Conservation (phyloP, 257 asterid genomes). For the Nicotiana knightiana region DNA sequence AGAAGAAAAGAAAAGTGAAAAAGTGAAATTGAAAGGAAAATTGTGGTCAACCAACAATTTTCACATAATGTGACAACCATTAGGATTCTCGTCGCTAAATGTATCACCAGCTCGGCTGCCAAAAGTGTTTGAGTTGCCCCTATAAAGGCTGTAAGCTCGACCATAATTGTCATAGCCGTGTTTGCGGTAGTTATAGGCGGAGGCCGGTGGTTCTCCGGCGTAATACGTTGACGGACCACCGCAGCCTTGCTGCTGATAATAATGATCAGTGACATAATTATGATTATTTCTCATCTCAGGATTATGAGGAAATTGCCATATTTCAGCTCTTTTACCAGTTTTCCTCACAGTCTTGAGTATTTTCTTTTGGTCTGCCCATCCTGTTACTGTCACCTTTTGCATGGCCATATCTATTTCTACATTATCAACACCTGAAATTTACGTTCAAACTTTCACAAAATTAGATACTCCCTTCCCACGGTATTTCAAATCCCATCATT, state of each 20-base stretch:
- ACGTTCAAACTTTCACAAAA: not conserved
- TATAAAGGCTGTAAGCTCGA: not conserved
- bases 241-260: slow-evolving; percentile 22
- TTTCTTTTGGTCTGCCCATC: slow-evolving; percentile 65
- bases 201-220: slow-evolving; percentile 34
- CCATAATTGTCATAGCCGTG: slow-evolving; percentile 54
- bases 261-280: slow-evolving; percentile 24
- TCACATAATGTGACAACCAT: slow-evolving; percentile 58
- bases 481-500: not conserved
- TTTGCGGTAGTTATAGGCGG: slow-evolving; percentile 66
- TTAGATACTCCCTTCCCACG: not conserved
- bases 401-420: slow-evolving; percentile 69
- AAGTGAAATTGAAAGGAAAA: not conserved
- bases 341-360: slow-evolving; percentile 50
- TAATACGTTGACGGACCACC: slow-evolving; percentile 38
- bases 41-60: not conserved
- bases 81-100: slow-evolving; percentile 66
- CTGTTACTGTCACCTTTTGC: slow-evolving; percentile 72
- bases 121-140: slow-evolving; percentile 32
- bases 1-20: too few relatives aligned
- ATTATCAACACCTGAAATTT: slow-evolving; percentile 46
- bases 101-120: slow-evolving; percentile 49
- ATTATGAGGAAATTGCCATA: slow-evolving; percentile 60
- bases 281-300: slow-evolving; percentile 44
- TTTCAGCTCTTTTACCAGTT: slow-evolving; percentile 64